phyloP scores from a whole-genome alignment of 306 rosid genomes.

The Mucuna pruriens region DNA sequence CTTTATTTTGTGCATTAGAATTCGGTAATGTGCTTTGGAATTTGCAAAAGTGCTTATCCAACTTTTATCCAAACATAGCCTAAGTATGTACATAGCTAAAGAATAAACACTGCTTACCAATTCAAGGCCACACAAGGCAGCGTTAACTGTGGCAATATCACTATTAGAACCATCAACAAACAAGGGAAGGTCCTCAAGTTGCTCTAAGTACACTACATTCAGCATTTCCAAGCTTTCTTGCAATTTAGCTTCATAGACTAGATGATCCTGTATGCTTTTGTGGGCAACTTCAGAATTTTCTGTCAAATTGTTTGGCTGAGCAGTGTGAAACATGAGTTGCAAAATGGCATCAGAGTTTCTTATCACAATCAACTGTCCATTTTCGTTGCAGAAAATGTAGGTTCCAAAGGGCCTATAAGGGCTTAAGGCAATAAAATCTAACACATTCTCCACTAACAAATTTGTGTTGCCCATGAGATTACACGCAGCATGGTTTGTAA shows the following conservation, averaged over 20 bases:
- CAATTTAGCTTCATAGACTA: neutral
- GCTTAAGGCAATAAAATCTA: slow-evolving; percentile 56
- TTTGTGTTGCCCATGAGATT: slow-evolving; percentile 72
- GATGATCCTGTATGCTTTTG: neutral
- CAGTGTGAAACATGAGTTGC: neutral
- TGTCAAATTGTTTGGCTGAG: neutral
- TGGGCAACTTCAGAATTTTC: neutral
- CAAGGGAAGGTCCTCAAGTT: neutral
- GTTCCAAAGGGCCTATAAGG: slow-evolving; percentile 91
- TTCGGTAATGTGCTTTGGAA: too few relatives aligned
- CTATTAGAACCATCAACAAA: neutral
- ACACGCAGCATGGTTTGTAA: slow-evolving; percentile 66
- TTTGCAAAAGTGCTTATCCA: too few relatives aligned
- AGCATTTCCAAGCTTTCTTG: neutral
- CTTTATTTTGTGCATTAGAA: too few relatives aligned
- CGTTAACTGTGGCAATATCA: neutral
- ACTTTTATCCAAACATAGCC: too few relatives aligned
- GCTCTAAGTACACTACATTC: neutral
- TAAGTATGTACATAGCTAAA: too few relatives aligned
- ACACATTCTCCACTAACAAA: slow-evolving; percentile 56
- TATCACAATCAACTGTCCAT: slow-evolving; percentile 37
- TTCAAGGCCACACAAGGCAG: neutral
- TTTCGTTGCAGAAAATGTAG: slow-evolving; percentile 57
- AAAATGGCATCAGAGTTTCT: neutral
- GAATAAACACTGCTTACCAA: neutral